Conservation (phyloP, 1,284 basidiomycete species). For the Irpex sp. region DNA sequence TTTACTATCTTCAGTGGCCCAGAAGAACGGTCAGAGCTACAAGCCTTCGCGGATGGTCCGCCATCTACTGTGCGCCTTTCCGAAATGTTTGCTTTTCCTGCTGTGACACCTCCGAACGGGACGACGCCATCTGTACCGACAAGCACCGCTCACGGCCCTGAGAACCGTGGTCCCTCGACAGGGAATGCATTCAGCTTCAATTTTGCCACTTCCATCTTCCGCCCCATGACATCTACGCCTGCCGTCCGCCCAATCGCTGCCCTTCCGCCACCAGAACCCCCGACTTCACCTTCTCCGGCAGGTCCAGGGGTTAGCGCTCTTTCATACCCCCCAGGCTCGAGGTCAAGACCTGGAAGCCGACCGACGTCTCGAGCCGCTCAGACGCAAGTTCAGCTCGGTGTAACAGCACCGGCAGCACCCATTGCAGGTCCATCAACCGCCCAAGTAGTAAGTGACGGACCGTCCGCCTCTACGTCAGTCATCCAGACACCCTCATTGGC, state of each 20-base stretch:
- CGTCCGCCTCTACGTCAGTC: conserved; percentile 19
- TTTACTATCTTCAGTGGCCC: conserved; percentile 31
- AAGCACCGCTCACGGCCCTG: conserved; percentile 43
- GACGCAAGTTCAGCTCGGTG: conserved; percentile 7
- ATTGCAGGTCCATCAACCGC: conserved; percentile 10
- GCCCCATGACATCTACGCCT: conserved; percentile 51
- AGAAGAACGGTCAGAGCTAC: conserved; percentile 19
- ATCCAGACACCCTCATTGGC: conserved; percentile 18
- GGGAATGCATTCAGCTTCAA: conserved; percentile 41
- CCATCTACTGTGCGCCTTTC: conserved; percentile 40
- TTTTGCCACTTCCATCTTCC: conserved; percentile 33
- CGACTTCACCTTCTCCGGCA: conserved; percentile 63
- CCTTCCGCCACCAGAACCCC: conserved; percentile 64
- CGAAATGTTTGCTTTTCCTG: conserved; percentile 42
- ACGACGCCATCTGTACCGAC: conserved; percentile 28
- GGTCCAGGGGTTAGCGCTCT: conserved; percentile 12
- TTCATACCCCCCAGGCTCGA: conserved; percentile 6
- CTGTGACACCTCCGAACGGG: conserved; percentile 23
- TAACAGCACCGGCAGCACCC: background rate
- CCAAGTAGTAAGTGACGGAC: conserved; percentile 9
- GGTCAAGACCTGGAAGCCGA: background rate
- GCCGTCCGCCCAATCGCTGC: conserved; percentile 20
- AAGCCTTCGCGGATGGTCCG: conserved; percentile 17
- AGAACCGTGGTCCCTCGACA: conserved; percentile 42
- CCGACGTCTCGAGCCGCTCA: conserved; percentile 9